Conservation (phyloP, 331 rosid genomes). For the Ulmus americana region DNA sequence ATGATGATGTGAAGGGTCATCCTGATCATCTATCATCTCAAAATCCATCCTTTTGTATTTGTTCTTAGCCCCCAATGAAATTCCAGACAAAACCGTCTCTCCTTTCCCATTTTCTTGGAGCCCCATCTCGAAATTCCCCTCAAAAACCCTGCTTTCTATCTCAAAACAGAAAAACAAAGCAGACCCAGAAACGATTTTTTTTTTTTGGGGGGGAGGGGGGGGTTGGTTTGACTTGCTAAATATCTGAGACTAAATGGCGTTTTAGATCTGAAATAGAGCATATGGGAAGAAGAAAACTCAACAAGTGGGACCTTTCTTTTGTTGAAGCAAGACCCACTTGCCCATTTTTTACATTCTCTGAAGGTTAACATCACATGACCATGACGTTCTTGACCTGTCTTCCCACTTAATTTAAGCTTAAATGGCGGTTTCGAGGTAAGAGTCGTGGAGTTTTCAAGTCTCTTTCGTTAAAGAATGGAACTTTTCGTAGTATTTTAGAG, state of each 20-base stretch:
- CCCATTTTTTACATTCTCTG: background rate
- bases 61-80: constrained; percentile 62
- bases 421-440: constrained; percentile 39
- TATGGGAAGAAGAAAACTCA: constrained; percentile 19
- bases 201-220: too few relatives aligned
- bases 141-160: constrained; percentile 6
- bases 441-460: background rate
- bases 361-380: background rate
- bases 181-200: constrained; percentile 10
- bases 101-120: constrained; percentile 56
- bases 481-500: background rate
- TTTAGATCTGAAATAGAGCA: constrained; percentile 46
- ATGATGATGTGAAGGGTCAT: constrained; percentile 39
- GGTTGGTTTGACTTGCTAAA: constrained; percentile 26
- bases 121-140: constrained; percentile 36
- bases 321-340: constrained; percentile 31
- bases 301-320: constrained; percentile 26
- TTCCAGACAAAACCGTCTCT: constrained; percentile 54
- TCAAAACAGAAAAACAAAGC: constrained; percentile 10
- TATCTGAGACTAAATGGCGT: constrained; percentile 15
- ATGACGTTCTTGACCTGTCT: constrained; percentile 24
- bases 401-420: constrained; percentile 26
- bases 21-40: constrained; percentile 40
- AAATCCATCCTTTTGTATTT: constrained; percentile 73
- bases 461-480: background rate